phyloP scores from a whole-genome alignment of 441 rosid genomes.

The Euphorbia schlechtendalii region DNA sequence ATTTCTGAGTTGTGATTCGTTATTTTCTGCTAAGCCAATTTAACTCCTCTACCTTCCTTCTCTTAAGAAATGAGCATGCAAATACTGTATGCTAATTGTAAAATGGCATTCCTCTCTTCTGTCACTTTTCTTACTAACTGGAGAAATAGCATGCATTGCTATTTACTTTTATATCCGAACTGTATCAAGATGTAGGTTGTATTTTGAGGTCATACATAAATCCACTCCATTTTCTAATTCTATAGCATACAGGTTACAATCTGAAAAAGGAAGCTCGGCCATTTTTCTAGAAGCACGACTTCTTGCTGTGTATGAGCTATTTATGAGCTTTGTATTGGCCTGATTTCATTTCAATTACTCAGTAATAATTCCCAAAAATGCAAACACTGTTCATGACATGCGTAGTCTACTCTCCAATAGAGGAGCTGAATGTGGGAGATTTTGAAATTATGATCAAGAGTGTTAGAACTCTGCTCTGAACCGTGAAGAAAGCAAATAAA shows the following conservation, averaged over 20 bases:
- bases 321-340: background rate
- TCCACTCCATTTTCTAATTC: background rate
- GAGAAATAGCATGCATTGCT: background rate
- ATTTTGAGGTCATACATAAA: background rate
- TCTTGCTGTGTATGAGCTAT: background rate
- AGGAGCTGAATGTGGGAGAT: background rate
- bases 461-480: background rate
- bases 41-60: constrained; percentile 2
- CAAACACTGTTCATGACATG: background rate
- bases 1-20: background rate
- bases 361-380: too few relatives aligned
- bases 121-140: background rate
- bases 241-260: background rate
- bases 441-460: background rate
- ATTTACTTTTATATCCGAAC: background rate
- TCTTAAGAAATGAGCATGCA: background rate
- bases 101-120: background rate
- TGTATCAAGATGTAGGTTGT: background rate
- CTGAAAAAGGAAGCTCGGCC: background rate
- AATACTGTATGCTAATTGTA: background rate
- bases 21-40: background rate
- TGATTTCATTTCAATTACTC: background rate
- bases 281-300: background rate
- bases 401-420: background rate
- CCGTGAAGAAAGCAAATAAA: background rate